These are phyloP conservation scores for Dactylis glomerata DNA, from an alignment of 176 grass and related monocot species.

Conservation along the genomic window DNA sequence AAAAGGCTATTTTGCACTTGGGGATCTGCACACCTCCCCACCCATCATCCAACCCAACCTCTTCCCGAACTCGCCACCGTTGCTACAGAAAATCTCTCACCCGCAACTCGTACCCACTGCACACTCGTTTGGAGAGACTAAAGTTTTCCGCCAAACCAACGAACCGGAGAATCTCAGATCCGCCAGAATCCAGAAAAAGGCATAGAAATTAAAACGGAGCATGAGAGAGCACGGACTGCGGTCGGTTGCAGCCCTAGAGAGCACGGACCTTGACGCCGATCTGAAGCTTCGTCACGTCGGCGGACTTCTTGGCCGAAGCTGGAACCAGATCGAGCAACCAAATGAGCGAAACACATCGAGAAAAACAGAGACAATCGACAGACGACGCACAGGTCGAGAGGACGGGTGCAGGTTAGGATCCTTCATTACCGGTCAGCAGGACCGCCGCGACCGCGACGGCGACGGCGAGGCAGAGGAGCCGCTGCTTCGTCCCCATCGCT, in stretches of 20 bases:
- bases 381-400: neutral
- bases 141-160: neutral
- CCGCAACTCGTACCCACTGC: neutral
- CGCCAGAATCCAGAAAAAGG: neutral
- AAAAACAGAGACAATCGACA: neutral
- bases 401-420: neutral
- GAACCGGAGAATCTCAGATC: slow-evolving; percentile 12
- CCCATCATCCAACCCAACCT: neutral
- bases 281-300: slow-evolving; percentile 78
- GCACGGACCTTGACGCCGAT: slow-evolving; percentile 76
- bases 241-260: neutral
- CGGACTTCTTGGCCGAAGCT: slow-evolving; percentile 83
- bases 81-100: neutral
- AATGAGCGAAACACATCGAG: neutral
- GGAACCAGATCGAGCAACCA: slow-evolving; percentile 5
- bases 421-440: slow-evolving; percentile 40
- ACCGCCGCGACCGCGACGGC: slow-evolving; percentile 32
- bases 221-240: neutral
- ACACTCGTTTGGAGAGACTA: neutral
- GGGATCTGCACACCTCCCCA: neutral
- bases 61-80: neutral
- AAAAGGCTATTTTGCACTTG: neutral
- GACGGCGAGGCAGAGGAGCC: slow-evolving; percentile 39
- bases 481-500: slow-evolving; percentile 37
- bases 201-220: neutral